These are phyloP conservation scores for Aspergillus piperis DNA, from an alignment of 2,329 filamentous ascomycete genomes.

Conservation along the genomic window DNA sequence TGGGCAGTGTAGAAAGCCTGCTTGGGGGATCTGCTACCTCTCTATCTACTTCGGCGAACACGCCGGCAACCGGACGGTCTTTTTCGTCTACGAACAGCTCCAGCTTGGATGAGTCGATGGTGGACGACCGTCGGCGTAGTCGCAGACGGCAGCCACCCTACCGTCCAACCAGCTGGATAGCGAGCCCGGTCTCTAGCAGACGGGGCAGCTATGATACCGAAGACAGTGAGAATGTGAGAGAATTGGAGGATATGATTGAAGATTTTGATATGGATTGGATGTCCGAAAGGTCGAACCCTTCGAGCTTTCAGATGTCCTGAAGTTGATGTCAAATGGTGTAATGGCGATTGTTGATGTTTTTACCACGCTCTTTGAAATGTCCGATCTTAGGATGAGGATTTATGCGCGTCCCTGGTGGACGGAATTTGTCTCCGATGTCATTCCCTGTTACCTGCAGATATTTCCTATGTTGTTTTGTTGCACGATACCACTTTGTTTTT, in stretches of 20 bases:
- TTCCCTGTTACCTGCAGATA: neutral
- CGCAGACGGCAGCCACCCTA: constrained; percentile 9
- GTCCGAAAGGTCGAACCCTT: constrained; percentile 25
- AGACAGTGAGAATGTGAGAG: constrained; percentile 26
- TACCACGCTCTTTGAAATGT: neutral
- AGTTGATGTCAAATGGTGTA: neutral
- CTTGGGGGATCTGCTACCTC: constrained; percentile 25
- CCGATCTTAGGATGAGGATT: constrained; percentile 7
- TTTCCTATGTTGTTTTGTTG: constrained; percentile 7
- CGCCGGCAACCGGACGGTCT: constrained; percentile 17
- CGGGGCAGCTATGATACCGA: constrained; percentile 29
- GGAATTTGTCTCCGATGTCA: neutral
- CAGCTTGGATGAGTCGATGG: constrained; percentile 10
- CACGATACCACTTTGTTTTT: constrained; percentile 27
- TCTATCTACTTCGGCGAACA: constrained; percentile 17
- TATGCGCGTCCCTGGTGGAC: neutral
- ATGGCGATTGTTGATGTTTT: neutral
- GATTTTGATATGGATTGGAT: constrained; percentile 36
- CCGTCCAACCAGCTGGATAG: constrained; percentile 34
- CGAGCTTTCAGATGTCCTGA: neutral
- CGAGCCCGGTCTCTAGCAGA: constrained; percentile 31
- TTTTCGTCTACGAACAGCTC: constrained; percentile 25
- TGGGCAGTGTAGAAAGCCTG: constrained; percentile 33
- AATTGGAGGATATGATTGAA: constrained; percentile 36
- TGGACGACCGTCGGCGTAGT: neutral